A percentile compares a stretch with the other conserved stretches of the same genome.
phyloP scores from a whole-genome alignment of 2,329 filamentous ascomycete genomes.

The Lecanicillium sp. region DNA sequence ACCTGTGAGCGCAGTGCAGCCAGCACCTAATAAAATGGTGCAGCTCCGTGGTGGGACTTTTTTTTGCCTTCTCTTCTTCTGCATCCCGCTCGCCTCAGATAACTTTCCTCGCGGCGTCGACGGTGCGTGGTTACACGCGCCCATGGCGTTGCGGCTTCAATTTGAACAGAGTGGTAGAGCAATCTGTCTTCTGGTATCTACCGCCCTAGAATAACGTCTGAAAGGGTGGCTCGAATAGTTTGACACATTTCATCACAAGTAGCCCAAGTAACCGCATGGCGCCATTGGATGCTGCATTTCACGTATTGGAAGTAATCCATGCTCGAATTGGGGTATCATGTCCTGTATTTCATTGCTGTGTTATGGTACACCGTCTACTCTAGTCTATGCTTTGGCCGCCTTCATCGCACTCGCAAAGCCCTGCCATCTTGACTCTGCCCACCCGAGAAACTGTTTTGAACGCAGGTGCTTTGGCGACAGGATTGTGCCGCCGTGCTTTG shows the following conservation, averaged over 20 bases:
- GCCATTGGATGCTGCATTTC: constrained; percentile 8
- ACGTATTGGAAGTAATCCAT: neutral
- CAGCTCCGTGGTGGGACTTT: constrained; percentile 1
- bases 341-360: constrained; percentile 15
- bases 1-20: neutral
- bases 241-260: constrained; percentile 48
- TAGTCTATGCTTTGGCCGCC: constrained; percentile 10
- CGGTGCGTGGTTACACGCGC: constrained; percentile 8
- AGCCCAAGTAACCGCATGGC: neutral
- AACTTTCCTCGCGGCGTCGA: constrained; percentile 10
- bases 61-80: constrained; percentile 21
- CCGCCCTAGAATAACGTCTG: constrained; percentile 72
- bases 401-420: constrained; percentile 24
- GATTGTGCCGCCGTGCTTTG: constrained; percentile 74
- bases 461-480: constrained; percentile 57
- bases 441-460: constrained; percentile 49
- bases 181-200: constrained; percentile 71
- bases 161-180: constrained; percentile 54
- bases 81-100: constrained; percentile 30
- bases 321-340: constrained; percentile 17
- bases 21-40: constrained; percentile 8
- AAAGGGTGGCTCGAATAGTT: constrained; percentile 78
- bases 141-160: constrained; percentile 48
- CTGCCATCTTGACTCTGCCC: constrained; percentile 27
- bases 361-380: constrained; percentile 31